A percentile compares a stretch with the other conserved stretches of the same genome.
Conservation (phyloP, 495 filamentous ascomycete genomes). For the Penicillium paxilli region DNA sequence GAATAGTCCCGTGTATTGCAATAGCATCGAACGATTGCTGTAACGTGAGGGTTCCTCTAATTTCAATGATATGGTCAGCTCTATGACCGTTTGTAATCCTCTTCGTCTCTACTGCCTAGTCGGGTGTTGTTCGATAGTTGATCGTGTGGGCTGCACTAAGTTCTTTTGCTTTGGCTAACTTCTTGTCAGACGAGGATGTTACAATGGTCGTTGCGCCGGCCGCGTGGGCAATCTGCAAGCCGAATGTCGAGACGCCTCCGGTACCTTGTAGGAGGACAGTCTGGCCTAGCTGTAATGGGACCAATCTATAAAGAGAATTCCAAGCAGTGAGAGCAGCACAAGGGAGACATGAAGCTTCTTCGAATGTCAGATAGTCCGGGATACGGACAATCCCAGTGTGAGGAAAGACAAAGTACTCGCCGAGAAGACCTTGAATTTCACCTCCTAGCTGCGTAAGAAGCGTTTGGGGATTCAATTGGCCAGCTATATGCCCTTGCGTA, state of each 20-base stretch:
- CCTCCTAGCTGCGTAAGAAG: slow-evolving; percentile 63
- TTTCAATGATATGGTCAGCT: too few relatives aligned
- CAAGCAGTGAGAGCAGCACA: slow-evolving; percentile 78
- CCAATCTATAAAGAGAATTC: slow-evolving; percentile 40
- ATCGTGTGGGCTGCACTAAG: slow-evolving; percentile 22
- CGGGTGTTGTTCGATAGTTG: not conserved
- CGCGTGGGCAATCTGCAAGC: slow-evolving; percentile 23
- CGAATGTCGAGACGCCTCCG: slow-evolving; percentile 30
- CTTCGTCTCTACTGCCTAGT: too few relatives aligned
- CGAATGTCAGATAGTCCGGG: slow-evolving; percentile 60
- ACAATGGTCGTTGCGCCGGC: slow-evolving; percentile 26
- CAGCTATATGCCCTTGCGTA: slow-evolving; percentile 70
- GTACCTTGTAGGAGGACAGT: slow-evolving; percentile 36
- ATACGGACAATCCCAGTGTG: slow-evolving; percentile 64
- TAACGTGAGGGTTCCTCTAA: too few relatives aligned
- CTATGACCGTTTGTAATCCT: too few relatives aligned
- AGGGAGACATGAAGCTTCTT: slow-evolving; percentile 64
- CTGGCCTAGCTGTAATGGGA: slow-evolving; percentile 21
- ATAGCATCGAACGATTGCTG: too few relatives aligned
- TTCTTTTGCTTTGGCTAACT: slow-evolving; percentile 15
- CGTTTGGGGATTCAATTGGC: slow-evolving; percentile 50
- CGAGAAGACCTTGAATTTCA: slow-evolving; percentile 63
- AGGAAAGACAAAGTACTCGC: slow-evolving; percentile 67
- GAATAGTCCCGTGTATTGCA: too few relatives aligned
- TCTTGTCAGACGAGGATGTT: slow-evolving; percentile 29